Conservation (phyloP, 2,329 filamentous ascomycete genomes). For the Fusarium sp. region DNA sequence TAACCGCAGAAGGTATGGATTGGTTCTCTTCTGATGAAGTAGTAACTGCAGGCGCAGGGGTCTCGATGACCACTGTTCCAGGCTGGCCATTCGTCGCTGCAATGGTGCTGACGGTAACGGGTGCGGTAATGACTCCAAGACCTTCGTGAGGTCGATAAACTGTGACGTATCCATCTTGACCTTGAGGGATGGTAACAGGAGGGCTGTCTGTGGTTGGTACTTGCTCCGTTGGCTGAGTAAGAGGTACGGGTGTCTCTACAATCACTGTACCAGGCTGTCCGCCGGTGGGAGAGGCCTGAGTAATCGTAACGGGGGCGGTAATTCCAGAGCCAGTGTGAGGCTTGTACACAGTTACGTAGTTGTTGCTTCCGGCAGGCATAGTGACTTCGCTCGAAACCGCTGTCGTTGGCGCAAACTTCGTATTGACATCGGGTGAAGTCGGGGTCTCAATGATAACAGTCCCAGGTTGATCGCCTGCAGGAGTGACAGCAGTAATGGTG, state of each 20-base stretch:
- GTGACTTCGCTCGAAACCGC: slow-evolving; percentile 9
- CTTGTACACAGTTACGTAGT: slow-evolving; percentile 31
- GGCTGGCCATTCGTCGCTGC: slow-evolving; percentile 23
- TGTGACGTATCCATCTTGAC: slow-evolving; percentile 28
- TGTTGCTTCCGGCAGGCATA: not conserved
- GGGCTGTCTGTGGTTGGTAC: slow-evolving; percentile 1
- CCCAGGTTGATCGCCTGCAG: slow-evolving; percentile 24
- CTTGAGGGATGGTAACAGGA: slow-evolving; percentile 29
- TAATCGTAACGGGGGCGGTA: slow-evolving; percentile 31
- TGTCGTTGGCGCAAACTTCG: slow-evolving; percentile 21
- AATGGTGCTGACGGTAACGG: slow-evolving; percentile 26
- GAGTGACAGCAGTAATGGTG: slow-evolving; percentile 28
- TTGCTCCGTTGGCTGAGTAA: not conserved
- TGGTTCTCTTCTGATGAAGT: not conserved
- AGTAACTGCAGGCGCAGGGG: slow-evolving; percentile 3
- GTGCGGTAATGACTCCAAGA: slow-evolving; percentile 22
- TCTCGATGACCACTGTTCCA: slow-evolving; percentile 34
- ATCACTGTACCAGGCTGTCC: slow-evolving; percentile 35
- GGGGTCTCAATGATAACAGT: slow-evolving; percentile 37
- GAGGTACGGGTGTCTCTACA: slow-evolving; percentile 29
- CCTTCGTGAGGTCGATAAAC: slow-evolving; percentile 27
- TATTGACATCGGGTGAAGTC: slow-evolving; percentile 5
- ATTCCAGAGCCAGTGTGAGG: slow-evolving; percentile 24
- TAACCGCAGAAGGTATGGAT: slow-evolving; percentile 13
- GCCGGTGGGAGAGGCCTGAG: slow-evolving; percentile 28